Evolutionary conservation across 2,329 filamentous ascomycete species (phyloP).

Genomic region (Sclerotinia trifoliorum): DNA sequence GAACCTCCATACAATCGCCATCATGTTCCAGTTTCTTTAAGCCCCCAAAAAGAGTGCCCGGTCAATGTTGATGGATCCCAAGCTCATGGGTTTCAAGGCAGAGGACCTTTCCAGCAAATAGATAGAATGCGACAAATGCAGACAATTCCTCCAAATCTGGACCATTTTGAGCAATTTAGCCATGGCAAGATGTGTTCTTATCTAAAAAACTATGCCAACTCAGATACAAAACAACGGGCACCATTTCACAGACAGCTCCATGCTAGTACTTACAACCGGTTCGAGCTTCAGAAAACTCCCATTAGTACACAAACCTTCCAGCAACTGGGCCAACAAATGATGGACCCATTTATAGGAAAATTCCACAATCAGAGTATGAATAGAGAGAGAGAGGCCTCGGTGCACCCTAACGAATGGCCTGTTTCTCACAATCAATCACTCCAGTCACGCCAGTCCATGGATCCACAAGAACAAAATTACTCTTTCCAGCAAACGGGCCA

Average conservation of each 20-base stretch:
- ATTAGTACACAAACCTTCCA: not conserved
- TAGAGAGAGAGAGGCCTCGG: not conserved
- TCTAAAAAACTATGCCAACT: not conserved
- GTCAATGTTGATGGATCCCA: not conserved
- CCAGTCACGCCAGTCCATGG: no score
- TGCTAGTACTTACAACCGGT: not conserved
- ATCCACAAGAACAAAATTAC: not conserved
- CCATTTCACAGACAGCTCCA: not conserved
- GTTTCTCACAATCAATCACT: not conserved
- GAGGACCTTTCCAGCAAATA: not conserved
- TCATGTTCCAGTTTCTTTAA: not conserved
- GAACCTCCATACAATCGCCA: no score
- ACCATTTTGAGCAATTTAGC: not conserved
- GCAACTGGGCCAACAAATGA: not conserved
- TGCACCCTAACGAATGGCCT: not conserved
- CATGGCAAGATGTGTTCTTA: not conserved
- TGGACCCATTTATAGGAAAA: no score
- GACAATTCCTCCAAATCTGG: not conserved
- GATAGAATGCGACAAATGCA: not conserved
- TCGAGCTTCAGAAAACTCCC: not conserved
- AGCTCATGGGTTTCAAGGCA: no score
- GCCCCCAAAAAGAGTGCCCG: not conserved
- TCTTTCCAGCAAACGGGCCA: not conserved
- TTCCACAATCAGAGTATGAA: not conserved
- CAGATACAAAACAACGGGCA: no score